Evolutionary conservation across 352 stramenopile species (phyloP).

Genomic region (Pythium coloratum): DNA sequence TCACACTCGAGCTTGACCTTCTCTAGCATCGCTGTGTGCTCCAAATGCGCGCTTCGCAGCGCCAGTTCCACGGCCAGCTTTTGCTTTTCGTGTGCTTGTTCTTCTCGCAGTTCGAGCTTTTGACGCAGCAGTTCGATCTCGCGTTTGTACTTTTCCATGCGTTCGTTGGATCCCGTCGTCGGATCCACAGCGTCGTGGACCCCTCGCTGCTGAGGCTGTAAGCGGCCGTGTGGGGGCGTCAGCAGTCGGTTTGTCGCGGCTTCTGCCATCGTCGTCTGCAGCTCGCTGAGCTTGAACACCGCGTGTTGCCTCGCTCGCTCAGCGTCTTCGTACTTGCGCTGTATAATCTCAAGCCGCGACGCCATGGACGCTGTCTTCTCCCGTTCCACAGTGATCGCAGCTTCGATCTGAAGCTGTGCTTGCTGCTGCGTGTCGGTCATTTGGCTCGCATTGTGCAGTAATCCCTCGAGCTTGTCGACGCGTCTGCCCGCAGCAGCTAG

Average conservation of each 20-base stretch:
- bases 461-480: slow-evolving; percentile 43
- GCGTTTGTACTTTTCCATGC: slow-evolving; percentile 65
- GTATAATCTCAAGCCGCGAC: slow-evolving; percentile 38
- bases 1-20: slow-evolving; percentile 52
- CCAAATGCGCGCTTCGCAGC: slow-evolving; percentile 44
- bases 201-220: neutral
- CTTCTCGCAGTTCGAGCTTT: slow-evolving; percentile 46
- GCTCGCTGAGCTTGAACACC: slow-evolving; percentile 64
- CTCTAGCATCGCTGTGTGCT: slow-evolving; percentile 47
- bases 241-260: slow-evolving; percentile 21
- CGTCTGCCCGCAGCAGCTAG: slow-evolving; percentile 29
- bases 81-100: slow-evolving; percentile 55
- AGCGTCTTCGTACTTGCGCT: slow-evolving; percentile 51
- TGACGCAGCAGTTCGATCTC: slow-evolving; percentile 67
- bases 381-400: slow-evolving; percentile 30
- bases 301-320: slow-evolving; percentile 56
- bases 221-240: slow-evolving; percentile 6
- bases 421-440: slow-evolving; percentile 22
- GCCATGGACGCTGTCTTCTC: slow-evolving; percentile 37
- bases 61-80: slow-evolving; percentile 50
- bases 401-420: slow-evolving; percentile 15
- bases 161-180: slow-evolving; percentile 33
- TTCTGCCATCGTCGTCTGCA: slow-evolving; percentile 42
- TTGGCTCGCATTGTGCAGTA: slow-evolving; percentile 32
- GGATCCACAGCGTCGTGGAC: slow-evolving; percentile 12